Base-by-base conservation (phyloP, 2,329 filamentous ascomycete species). In the Phaeosphaeriaceae sp. region DNA sequence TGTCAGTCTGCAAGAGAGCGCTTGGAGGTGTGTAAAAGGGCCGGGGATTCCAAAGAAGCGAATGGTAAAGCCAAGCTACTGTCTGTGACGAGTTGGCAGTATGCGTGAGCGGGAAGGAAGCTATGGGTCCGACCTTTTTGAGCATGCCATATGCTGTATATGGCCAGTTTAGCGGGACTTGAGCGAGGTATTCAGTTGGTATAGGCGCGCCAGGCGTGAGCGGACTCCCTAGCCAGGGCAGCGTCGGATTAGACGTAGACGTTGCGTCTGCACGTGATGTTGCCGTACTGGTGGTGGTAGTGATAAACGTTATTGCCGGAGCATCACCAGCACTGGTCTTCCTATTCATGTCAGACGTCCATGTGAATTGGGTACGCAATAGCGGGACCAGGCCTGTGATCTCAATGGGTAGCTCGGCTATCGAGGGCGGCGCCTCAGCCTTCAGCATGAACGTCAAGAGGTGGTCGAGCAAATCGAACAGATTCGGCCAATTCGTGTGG, bases 141-240 rank as follows among this genome's bases (percentile, higher is more conserved):
- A 31, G 50, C 7, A 49, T 40, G 22, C 45, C 55, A 19, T 58
- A 59, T 4, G 9, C 19, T 11, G 60, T 61, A 21, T 65, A 65
- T 6, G 63, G 60, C 63, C 63, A 63, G 24, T 50, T 20, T 13
- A 20, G 4, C 5, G 59, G 61, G 6, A 62, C 3, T 40, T 66
- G 61, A 2, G 56, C 21, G 15, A 62, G 49, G 22, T 59, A 60
- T 21, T 56, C 17, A 10, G 59, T 49, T n/a, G 58, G 61, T 4
- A 56, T 24, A 11, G 47, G 21, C 10, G 9, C 7, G 17, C 19
- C 25, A 1, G 46, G 19, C 4, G 36, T 44, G 13, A 50, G 22
- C 7, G 27, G 31, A 2, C 17, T 25, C 22, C 46, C n/a, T 13
- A 36, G 31, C 31, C 31, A 36, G 6, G 31, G 6, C 6, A 36